A percentile compares a stretch with the other conserved stretches of the same genome.
Evolutionary conservation across 192 early-diverging fungal species (phyloP).

Genomic region (Bifiguratus adelaidae): DNA sequence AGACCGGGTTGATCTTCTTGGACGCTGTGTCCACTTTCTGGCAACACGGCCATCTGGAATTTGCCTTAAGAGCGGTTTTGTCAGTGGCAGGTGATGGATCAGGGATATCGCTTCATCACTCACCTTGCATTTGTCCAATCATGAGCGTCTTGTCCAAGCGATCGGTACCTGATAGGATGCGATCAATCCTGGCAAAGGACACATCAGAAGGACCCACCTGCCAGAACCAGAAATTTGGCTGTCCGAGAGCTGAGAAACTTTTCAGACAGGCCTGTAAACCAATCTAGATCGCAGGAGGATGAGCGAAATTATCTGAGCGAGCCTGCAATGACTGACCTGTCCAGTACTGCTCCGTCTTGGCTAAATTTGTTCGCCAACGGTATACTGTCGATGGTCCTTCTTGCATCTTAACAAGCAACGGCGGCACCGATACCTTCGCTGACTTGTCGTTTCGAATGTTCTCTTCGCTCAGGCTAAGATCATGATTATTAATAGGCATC

Average conservation of each 20-base stretch:
- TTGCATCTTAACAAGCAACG: slow-evolving; percentile 13
- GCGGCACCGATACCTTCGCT: slow-evolving; percentile 60
- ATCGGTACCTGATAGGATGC: slow-evolving; percentile 36
- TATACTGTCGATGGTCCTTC: slow-evolving; percentile 12
- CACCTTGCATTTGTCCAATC: slow-evolving; percentile 77
- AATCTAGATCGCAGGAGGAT: slow-evolving; percentile 18
- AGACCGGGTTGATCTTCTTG: slow-evolving; percentile 61
- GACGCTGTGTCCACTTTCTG: slow-evolving; percentile 57
- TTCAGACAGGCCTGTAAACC: slow-evolving; percentile 56
- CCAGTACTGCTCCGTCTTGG: slow-evolving; percentile 58
- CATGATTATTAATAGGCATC: background rate
- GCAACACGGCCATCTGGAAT: slow-evolving; percentile 62
- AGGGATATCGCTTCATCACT: background rate
- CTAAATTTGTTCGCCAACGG: slow-evolving; percentile 52
- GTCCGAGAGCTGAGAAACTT: slow-evolving; percentile 52
- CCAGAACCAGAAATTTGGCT: slow-evolving; percentile 56
- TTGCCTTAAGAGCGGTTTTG: slow-evolving; percentile 29
- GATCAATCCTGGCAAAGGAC: background rate
- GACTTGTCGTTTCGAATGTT: slow-evolving; percentile 55
- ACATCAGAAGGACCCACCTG: slow-evolving; percentile 26
- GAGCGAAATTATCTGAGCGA: background rate
- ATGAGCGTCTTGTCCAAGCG: slow-evolving; percentile 63
- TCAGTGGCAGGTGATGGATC: background rate
- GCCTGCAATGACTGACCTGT: slow-evolving; percentile 23
- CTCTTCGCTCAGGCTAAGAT: slow-evolving; percentile 38